Base-by-base conservation (phyloP, 441 rosid species). In the Populus tomentosa region DNA sequence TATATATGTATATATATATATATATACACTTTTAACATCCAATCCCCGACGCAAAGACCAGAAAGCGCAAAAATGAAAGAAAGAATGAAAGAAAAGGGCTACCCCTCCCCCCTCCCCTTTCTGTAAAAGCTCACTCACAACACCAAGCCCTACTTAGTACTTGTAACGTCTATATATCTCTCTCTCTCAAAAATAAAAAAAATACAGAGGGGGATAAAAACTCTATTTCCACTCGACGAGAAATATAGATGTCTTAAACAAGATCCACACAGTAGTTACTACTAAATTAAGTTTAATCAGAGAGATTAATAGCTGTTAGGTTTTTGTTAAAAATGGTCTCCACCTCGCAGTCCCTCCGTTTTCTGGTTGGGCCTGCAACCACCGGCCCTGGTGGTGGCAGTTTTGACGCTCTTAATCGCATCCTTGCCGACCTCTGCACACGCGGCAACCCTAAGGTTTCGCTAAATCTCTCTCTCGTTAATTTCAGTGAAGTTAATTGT, bases 381-480 rank as follows among this genome's bases (percentile, higher is more conserved):
- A 72, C 91, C 28, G 86, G 80, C 67, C 82, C 92, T 26, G 81
- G 87, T 59, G 94, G 93, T 63, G 88, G 94, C 67, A 89, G 90
- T 84, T 89, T 86, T 59, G 99, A 96, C 46, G 86, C 91, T 63
- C 85, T 92, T 77, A 93, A 91, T 82, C 95, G 98, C 67, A 93
- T 91, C 81, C 85, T 94, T 70, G 85, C 89, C 14, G 97, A 94
- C 90, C 97, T 94, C 84, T 94, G 96, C 82, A 88, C 86, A 59
- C 94, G 90, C 28, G 96, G 92, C 66, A 89, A 85, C 77, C 95
- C 98, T 53, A 94, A 91, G 97, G 99, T 96, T 78, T 35, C 5
- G 23, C 30, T 59, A 14, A 50, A 18, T 50, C 32, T 40, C 10
- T 64, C 28, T 79, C 35, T 53, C 10, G 70, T 78, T 65, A 73